Evolutionary conservation across 2,329 filamentous ascomycete genomes (phyloP), one percentile per base, ranked within the genome.

Genomic region (Stemphylium beticola): DNA sequence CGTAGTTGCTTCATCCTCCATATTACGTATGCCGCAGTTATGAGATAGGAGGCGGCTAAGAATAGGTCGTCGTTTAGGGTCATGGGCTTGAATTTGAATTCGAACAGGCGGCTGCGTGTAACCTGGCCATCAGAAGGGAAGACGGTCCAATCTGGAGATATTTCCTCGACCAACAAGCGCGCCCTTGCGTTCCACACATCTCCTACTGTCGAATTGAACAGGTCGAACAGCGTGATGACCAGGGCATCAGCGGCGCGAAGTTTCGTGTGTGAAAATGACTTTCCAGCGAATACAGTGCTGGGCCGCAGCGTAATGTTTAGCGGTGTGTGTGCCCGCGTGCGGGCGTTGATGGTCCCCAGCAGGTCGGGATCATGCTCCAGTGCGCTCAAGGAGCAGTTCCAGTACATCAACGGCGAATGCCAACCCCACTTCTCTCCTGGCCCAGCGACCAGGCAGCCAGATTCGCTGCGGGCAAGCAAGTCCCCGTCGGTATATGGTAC

Each of bases 261-360:
- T 47, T 80, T 83, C 10, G 85, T 83, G 52, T 89, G 85, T 52
- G 87, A 83, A 61, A 92, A 93, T 4, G 83, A 81, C 69, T 93
- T 92, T n/a, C 90, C 90, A 53, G 89, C 91, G 63, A 93, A 92
- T 15, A 93, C 89, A 47, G 90, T 91, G 2, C 89, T 90, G 66
- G 91, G 90, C 9, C 89, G 84, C 24, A 93, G 77, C 0, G 89
- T 91, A 38, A 92, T 80, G 68, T 92, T 91, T 65, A 90, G 84
- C 1, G 84, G 85, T 0, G 89, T 90, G 1, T 83, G 82, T 56
- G 83, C 83, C 0, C 78, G 81, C 49, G 85, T 85, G 57, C 78
- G 83, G 48, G 83, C 76, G 63, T 93, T 92, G 66, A 93, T 87
- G 0, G 90, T 93, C 1, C 75, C 73, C 3, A 92, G 71, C 11